These are phyloP conservation scores for Fusarium napiforme DNA, from an alignment of 2,329 filamentous ascomycete genomes.

Conservation along the genomic window DNA sequence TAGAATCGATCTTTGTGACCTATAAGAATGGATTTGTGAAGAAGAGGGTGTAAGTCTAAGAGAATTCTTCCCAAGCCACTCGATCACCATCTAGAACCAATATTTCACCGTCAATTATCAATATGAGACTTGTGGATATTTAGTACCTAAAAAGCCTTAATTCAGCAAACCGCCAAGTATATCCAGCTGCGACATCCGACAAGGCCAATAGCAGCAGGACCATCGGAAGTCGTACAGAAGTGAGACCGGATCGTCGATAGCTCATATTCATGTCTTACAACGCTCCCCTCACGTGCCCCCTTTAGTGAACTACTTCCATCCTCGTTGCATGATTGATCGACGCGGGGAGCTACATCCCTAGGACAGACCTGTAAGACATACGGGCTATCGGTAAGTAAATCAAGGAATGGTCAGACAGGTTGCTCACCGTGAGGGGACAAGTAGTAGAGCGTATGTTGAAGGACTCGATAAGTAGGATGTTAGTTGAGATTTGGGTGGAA, in stretches of 20 bases:
- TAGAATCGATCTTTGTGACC: too few relatives aligned
- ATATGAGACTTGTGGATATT: too few relatives aligned
- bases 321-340: not conserved
- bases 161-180: not conserved
- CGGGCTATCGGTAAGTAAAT: not conserved
- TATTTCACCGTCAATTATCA: too few relatives aligned
- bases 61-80: too few relatives aligned
- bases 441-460: rapidly evolving
- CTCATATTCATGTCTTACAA: not conserved
- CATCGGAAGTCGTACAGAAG: not conserved
- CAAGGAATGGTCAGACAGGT: not conserved
- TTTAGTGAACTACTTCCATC: rapidly evolving
- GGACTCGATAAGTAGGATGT: rapidly evolving
- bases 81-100: too few relatives aligned
- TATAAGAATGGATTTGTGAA: too few relatives aligned
- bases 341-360: too few relatives aligned
- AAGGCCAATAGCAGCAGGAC: rapidly evolving
- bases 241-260: not conserved
- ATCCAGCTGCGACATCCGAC: not conserved
- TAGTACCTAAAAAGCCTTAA: too few relatives aligned
- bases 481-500: too few relatives aligned
- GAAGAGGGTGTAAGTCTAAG: too few relatives aligned
- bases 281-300: not conserved
- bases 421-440: not conserved
- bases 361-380: not conserved